Conservation (phyloP, 768 basidiomycete species). For the Boletus eberwhitei region DNA sequence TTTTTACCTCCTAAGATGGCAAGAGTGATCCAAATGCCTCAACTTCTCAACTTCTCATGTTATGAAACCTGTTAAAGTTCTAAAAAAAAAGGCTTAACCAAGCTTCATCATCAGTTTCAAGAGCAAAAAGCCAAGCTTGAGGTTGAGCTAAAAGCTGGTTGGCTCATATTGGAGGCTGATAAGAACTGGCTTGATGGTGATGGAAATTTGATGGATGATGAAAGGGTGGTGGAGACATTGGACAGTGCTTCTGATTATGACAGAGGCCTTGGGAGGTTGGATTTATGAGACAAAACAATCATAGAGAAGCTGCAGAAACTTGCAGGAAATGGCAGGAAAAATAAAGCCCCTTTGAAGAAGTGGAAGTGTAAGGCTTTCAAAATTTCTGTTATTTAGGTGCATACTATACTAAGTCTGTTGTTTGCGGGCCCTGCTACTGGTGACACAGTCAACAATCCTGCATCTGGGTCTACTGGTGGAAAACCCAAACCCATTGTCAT, state of each 20-base stretch:
- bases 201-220: conserved; percentile 2
- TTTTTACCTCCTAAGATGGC: not conserved
- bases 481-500: too few species aligned
- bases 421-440: too few species aligned
- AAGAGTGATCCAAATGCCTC: not conserved
- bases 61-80: conserved; percentile 8
- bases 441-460: too few species aligned
- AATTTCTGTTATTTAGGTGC: too few species aligned
- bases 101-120: conserved; percentile 9
- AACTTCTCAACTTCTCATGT: not conserved
- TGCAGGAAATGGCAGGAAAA: not conserved
- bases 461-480: too few species aligned
- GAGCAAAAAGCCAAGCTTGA: conserved; percentile 7
- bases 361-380: too few species aligned
- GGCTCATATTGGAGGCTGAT: conserved; percentile 13
- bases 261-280: not conserved
- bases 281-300: not conserved
- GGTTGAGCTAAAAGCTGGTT: not conserved
- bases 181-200: conserved; percentile 18
- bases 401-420: too few species aligned
- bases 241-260: conserved; percentile 6
- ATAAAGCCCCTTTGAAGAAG: not conserved
- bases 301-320: not conserved
- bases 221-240: not conserved
- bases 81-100: conserved; percentile 17